These are phyloP conservation scores for Paramecium primaurelia DNA, from an alignment of 73 alveolate genomes.

Conservation along the genomic window DNA sequence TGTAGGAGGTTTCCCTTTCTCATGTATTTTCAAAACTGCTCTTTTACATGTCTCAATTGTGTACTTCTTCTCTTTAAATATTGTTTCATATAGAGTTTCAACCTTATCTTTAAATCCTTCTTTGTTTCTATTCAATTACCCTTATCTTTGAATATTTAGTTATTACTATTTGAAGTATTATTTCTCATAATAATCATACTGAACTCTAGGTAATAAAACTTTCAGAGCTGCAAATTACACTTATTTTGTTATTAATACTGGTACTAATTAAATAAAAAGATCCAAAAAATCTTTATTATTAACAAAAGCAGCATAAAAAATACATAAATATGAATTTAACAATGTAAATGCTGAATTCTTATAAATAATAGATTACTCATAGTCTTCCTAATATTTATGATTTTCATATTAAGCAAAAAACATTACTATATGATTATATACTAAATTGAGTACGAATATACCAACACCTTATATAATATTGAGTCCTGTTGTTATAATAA, in stretches of 20 bases:
- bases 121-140: background rate
- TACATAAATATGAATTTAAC: conserved; percentile 31
- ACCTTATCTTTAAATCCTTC: background rate
- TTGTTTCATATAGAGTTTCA: background rate
- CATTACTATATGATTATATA: background rate
- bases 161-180: background rate
- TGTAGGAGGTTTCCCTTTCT: conserved; percentile 8
- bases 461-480: conserved; percentile 37
- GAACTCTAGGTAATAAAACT: background rate
- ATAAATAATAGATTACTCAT: conserved; percentile 49
- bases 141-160: background rate
- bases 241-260: conserved; percentile 31
- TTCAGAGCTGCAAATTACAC: background rate
- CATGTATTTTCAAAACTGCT: conserved; percentile 16
- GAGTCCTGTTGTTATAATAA: background rate
- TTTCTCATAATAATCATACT: background rate
- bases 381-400: conserved; percentile 40
- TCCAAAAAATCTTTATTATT: background rate
- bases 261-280: conserved; percentile 28
- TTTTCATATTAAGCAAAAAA: conserved; percentile 46
- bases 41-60: background rate
- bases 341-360: conserved; percentile 53
- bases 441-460: background rate
- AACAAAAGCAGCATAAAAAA: conserved; percentile 34
- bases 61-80: background rate